Evolutionary conservation across 2,329 filamentous ascomycete species (phyloP).

Genomic region (Fusarium sp.): DNA sequence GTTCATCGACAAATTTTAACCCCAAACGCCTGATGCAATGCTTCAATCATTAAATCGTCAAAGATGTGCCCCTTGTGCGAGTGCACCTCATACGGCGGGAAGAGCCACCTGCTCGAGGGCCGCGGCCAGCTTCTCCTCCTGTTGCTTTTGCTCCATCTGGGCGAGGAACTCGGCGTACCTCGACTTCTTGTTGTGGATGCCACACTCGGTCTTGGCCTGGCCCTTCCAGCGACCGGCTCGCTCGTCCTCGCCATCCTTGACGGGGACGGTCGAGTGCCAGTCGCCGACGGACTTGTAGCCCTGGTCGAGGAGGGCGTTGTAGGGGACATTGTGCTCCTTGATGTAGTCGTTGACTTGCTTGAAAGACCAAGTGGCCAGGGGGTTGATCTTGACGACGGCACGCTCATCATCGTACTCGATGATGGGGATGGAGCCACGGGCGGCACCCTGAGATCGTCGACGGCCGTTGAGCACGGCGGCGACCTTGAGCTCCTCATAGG

Average conservation of each 20-base stretch:
- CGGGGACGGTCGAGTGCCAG: conserved; percentile 96
- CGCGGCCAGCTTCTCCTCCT: conserved; percentile 57
- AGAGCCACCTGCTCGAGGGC: conserved; percentile 44
- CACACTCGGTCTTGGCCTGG: conserved; percentile 94
- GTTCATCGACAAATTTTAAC: conserved; percentile 27
- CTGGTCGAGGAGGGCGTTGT: conserved; percentile 88
- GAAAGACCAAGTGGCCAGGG: conserved; percentile 94
- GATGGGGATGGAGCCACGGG: conserved; percentile 89
- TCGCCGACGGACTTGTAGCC: conserved; percentile 99
- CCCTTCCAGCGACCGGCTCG: conserved; percentile 97
- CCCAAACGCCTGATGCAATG: conserved; percentile 46
- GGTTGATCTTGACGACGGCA: conserved; percentile 97
- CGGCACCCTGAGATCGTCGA: conserved; percentile 90
- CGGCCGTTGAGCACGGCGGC: conserved; percentile 93
- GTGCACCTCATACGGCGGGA: conserved; percentile 43
- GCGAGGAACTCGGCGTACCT: conserved; percentile 88
- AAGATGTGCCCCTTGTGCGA: conserved; percentile 31
- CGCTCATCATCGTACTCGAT: conserved; percentile 91
- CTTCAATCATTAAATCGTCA: conserved; percentile 47
- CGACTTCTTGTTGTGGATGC: conserved; percentile 97
- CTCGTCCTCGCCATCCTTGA: conserved; percentile 93
- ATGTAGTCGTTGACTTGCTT: conserved; percentile 90
- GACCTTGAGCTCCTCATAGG: conserved; percentile 88
- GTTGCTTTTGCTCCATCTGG: conserved; percentile 77
- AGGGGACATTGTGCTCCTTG: conserved; percentile 87